Conservation (phyloP, 495 filamentous ascomycete species). For the Annulohypoxylon maeteangense region DNA sequence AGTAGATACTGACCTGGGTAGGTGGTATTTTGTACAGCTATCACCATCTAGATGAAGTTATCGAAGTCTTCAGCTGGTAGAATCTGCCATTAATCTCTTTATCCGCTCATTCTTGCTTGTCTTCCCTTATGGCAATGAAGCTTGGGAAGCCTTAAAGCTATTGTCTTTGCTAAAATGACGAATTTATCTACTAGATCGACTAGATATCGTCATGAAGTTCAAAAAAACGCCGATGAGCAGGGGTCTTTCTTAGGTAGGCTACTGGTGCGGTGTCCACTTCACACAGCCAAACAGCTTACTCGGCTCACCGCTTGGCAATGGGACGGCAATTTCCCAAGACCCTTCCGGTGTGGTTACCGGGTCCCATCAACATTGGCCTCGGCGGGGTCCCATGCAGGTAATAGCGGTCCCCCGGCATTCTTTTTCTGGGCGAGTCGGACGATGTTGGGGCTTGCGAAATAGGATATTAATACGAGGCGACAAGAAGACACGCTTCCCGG, state of each 20-base stretch:
- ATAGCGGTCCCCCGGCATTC: conserved; percentile 3
- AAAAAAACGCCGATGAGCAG: background rate
- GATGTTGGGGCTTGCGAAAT: background rate
- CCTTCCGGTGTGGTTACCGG: conserved; percentile 23
- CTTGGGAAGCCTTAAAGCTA: background rate
- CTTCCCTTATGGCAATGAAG: background rate
- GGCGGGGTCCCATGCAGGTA: conserved; percentile 13
- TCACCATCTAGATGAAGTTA: background rate
- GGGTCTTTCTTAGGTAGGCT: background rate
- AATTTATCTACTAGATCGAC: background rate
- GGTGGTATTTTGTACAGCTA: background rate
- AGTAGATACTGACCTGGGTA: background rate
- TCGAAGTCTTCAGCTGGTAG: background rate
- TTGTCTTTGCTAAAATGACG: background rate
- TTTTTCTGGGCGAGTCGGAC: conserved; percentile 17
- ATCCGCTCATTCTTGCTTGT: background rate
- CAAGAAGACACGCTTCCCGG: background rate
- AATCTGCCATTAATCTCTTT: background rate
- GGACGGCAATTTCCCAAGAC: conserved; percentile 34
- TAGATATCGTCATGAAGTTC: background rate
- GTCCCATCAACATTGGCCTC: conserved; percentile 23
- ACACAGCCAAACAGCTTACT: conserved; percentile 15
- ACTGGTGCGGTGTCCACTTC: background rate
- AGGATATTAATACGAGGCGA: conserved; percentile 31
- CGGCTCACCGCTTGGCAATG: conserved; percentile 31